phyloP scores from a whole-genome alignment of 495 filamentous ascomycete species.

The Trichoderma parareesei region DNA sequence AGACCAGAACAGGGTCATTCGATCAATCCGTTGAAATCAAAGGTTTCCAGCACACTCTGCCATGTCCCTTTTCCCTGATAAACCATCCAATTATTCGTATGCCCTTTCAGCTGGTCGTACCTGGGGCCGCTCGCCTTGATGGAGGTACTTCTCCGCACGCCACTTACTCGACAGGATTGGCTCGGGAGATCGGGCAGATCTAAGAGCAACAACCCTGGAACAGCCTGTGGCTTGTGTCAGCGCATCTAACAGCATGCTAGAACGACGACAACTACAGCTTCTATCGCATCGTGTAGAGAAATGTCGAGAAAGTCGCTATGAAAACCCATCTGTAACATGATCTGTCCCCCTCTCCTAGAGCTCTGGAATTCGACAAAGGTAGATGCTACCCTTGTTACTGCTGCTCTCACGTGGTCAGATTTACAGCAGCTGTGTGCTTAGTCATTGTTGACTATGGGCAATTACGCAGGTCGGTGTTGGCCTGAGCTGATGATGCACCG shows the following conservation, averaged over 20 bases:
- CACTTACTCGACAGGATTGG: not conserved
- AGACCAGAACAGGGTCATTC: too few species aligned
- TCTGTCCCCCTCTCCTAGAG: not conserved
- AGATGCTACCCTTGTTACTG: not conserved
- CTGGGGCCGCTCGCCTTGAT: not conserved
- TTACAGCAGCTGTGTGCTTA: not conserved
- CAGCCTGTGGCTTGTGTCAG: not conserved
- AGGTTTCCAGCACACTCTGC: too few species aligned
- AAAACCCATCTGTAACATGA: not conserved
- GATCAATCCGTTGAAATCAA: too few species aligned
- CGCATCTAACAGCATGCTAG: not conserved
- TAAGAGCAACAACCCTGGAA: not conserved
- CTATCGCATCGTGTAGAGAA: not conserved
- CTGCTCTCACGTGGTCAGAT: not conserved
- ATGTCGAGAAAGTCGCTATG: not conserved
- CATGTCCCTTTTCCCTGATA: too few species aligned
- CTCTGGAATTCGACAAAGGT: too few species aligned
- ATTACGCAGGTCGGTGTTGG: slow-evolving; percentile 1
- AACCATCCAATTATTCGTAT: too few species aligned
- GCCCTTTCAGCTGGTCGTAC: too few species aligned
- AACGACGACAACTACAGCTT: not conserved
- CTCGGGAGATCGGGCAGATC: slow-evolving; percentile 4
- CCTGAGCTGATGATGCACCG: slow-evolving; percentile 7
- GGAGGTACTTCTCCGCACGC: not conserved
- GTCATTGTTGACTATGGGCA: slow-evolving; percentile 6